These are phyloP conservation scores for Podosphaera fusca DNA, from an alignment of 2,329 filamentous ascomycete species.

Conservation along the genomic window DNA sequence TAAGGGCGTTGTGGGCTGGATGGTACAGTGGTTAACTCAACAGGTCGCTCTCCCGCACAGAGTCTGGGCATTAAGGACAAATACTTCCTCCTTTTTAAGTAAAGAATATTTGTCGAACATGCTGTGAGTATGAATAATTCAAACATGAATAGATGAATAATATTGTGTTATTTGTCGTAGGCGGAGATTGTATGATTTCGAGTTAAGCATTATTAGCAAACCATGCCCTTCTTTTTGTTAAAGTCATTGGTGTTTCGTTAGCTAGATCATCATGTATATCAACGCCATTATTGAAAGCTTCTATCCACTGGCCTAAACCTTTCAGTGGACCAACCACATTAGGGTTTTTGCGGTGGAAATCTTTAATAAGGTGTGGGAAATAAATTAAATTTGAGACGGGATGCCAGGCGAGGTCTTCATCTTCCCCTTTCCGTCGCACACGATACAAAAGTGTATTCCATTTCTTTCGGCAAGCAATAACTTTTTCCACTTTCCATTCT, in stretches of 20 bases:
- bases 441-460: background rate
- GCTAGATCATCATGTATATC: background rate
- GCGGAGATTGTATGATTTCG: no score
- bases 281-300: background rate
- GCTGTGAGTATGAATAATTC: no score
- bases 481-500: background rate
- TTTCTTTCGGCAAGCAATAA: background rate
- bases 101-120: no score
- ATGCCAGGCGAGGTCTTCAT: background rate
- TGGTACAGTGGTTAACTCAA: no score
- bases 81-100: no score
- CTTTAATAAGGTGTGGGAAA: background rate
- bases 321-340: background rate
- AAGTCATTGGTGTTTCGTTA: background rate
- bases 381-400: background rate
- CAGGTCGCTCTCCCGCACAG: no score
- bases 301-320: background rate
- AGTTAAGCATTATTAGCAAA: no score
- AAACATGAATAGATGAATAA: no score
- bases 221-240: no score
- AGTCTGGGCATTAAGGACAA: no score
- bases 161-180: no score
- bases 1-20: no score
- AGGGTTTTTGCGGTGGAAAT: background rate
- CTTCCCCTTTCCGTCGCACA: background rate